Base-by-base conservation (phyloP, 768 basidiomycete species). In the Leucocoprinus leucothites region DNA sequence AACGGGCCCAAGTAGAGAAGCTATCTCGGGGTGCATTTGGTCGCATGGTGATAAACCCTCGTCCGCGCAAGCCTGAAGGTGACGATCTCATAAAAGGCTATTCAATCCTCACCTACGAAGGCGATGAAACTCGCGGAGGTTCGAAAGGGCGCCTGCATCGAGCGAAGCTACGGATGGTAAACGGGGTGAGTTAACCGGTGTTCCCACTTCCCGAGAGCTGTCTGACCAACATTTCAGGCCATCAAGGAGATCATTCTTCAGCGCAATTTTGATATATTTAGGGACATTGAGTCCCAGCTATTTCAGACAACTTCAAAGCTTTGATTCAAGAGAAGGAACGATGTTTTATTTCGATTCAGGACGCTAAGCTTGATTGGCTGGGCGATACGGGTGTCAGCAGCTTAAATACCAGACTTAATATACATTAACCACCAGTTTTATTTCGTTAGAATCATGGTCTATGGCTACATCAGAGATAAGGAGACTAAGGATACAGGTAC, bases 191-290 rank as follows among this genome's bases (percentile, higher is more conserved):
- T 16, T 34, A 54, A 53, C 50, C 35, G 28, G 18, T 35, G 38
- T 54, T 53, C 22, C 19, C 38, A 9, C 44, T 14, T n/a, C 16
- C 6, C 24, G 28, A 25, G 22, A 16, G 25, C 16, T 53, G 16
- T 47, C 49, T 53, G 18, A 51, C 24, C 50, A 22, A 21, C 26
- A 47, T 46, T 56, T 43, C 62, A 86, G 85, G 68, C 74, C 6
- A 73, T 79, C 14, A 73, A 67, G 22, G 79, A 83, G 53, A 77
- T 86, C 28, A 67, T 62, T 1, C 60, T 89, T 36, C 71, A 80
- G 52, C 76, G 86, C 47, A 89, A 87, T 65, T 86, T 88, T 60
- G 78, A 87, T 60, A 75, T 89, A 13, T 85, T 84, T 62, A 74
- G 76, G 1, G 81, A 84, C 57, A 69, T 81, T 40, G 79, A 78